A percentile compares a stretch with the other conserved stretches of the same genome.
Conservation (phyloP, 2,329 filamentous ascomycete species). For the Apiospora sp. region DNA sequence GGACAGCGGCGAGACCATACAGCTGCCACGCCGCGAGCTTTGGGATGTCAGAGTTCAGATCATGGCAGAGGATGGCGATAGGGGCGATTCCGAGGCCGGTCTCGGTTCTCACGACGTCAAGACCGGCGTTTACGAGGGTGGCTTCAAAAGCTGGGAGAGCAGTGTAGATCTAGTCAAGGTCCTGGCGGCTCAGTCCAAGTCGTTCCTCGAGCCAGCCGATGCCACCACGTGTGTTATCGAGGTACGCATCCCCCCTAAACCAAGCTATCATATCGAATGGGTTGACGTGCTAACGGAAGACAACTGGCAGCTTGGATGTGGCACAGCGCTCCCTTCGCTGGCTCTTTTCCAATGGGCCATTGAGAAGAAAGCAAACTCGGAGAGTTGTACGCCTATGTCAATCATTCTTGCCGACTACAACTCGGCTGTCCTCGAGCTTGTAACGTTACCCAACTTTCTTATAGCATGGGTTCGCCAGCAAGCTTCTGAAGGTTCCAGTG, state of each 20-base stretch:
- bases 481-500: constrained; percentile 43
- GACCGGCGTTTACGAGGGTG: constrained; percentile 84
- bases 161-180: constrained; percentile 80
- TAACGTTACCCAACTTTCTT: constrained; percentile 81
- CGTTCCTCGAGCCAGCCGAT: constrained; percentile 43
- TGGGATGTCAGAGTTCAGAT: constrained; percentile 85
- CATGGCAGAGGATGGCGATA: constrained; percentile 73
- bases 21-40: constrained; percentile 76
- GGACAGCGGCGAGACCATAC: constrained; percentile 61
- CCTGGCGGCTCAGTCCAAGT: constrained; percentile 55
- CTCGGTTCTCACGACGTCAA: constrained; percentile 77
- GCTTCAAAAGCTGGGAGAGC: constrained; percentile 91
- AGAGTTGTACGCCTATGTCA: constrained; percentile 50
- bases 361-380: constrained; percentile 39
- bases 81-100: constrained; percentile 50
- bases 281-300: not conserved
- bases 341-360: constrained; percentile 71
- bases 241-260: constrained; percentile 49
- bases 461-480: constrained; percentile 69
- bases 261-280: constrained; percentile 30
- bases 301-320: constrained; percentile 72
- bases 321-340: constrained; percentile 76
- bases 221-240: constrained; percentile 58
- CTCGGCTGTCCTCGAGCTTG: constrained; percentile 76
- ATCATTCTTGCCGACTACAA: constrained; percentile 84